Evolutionary conservation across 306 rosid genomes (phyloP).

Genomic region (Alnus glutinosa): DNA sequence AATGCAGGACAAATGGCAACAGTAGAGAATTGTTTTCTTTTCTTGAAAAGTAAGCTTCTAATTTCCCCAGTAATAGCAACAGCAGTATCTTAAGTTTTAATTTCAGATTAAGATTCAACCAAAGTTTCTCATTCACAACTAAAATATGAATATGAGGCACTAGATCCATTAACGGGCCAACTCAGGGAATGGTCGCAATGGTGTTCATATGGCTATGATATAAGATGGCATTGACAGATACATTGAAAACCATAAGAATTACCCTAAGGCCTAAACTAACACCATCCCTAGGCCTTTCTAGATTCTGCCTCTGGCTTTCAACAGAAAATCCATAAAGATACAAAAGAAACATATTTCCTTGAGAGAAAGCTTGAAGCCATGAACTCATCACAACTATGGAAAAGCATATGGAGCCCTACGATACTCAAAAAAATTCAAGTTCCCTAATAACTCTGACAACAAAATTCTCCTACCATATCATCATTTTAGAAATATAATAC

Average conservation of each 20-base stretch:
- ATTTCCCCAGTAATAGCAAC: background rate
- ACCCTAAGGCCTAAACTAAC: background rate
- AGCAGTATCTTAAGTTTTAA: background rate
- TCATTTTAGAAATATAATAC: background rate
- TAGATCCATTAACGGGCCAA: background rate
- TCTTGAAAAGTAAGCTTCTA: background rate
- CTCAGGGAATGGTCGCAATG: background rate
- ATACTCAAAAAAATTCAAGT: background rate
- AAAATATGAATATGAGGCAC: background rate
- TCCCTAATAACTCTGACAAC: background rate
- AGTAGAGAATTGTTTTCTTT: background rate
- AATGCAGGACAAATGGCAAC: background rate
- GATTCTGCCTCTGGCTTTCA: background rate
- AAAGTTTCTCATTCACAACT: background rate
- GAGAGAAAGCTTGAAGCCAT: background rate
- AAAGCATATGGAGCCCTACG: background rate
- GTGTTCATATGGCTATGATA: background rate
- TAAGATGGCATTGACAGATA: background rate
- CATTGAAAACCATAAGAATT: background rate
- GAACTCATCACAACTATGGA: background rate
- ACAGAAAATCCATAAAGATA: background rate
- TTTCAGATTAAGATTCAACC: background rate
- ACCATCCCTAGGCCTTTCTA: background rate
- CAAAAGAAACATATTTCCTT: conserved; percentile 11
- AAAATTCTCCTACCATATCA: background rate